phyloP scores from a whole-genome alignment of 768 basidiomycete genomes.

The Sistotremastrum niveocremeum region DNA sequence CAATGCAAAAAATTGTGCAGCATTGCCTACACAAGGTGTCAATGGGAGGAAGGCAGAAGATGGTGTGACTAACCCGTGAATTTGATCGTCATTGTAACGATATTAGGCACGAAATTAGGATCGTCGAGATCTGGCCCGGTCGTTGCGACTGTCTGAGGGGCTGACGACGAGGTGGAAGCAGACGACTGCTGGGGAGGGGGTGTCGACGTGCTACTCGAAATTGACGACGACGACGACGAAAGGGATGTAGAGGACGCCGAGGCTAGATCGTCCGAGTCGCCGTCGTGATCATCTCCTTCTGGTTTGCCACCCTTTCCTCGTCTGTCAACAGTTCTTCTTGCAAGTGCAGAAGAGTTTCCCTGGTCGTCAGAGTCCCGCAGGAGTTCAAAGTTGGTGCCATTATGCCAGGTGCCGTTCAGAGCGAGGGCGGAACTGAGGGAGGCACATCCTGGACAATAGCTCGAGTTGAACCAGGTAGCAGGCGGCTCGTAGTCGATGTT shows the following conservation, averaged over 20 bases:
- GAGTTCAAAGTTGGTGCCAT: slow-evolving; percentile 16
- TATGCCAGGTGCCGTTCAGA: slow-evolving; percentile 21
- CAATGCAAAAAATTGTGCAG: too few species aligned
- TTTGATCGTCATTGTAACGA: slow-evolving; percentile 9
- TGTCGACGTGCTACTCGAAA: background rate
- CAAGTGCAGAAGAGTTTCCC: background rate
- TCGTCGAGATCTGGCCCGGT: too few species aligned
- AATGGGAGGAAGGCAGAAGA: too few species aligned
- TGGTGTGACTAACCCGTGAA: background rate
- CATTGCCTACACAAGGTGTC: too few species aligned
- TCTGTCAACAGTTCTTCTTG: background rate
- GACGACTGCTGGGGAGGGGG: slow-evolving; percentile 3
- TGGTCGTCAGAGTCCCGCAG: slow-evolving; percentile 11
- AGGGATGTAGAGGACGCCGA: too few species aligned
- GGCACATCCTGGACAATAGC: slow-evolving; percentile 17
- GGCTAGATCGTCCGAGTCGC: slow-evolving; percentile 1
- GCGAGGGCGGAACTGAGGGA: slow-evolving; percentile 14
- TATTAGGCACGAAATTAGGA: background rate
- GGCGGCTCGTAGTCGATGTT: slow-evolving; percentile 25
- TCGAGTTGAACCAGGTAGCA: slow-evolving; percentile 18
- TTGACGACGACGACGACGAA: too few species aligned
- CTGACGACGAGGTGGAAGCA: slow-evolving; percentile 1
- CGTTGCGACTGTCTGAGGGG: too few species aligned
- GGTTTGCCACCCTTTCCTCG: background rate
- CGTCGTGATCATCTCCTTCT: slow-evolving; percentile 1